Percentiles rank a stretch among this genome's conserved stretches.
Evolutionary conservation across 169 alveolate genomes (phyloP).

Genomic region (Amoebophrya sp.): DNA sequence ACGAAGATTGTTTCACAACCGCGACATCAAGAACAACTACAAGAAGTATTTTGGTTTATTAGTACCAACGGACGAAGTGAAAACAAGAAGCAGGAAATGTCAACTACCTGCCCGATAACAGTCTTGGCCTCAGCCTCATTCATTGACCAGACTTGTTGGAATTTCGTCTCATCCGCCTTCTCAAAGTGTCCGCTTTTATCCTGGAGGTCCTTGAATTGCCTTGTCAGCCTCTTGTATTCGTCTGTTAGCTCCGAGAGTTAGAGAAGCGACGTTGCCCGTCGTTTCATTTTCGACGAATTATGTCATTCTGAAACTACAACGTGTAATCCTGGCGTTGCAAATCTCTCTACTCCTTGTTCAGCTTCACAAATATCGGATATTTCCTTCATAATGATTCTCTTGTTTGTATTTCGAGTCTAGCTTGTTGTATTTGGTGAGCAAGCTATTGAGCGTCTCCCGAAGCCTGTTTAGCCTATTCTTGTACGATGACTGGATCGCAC

Average conservation of each 20-base stretch:
- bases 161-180: slow-evolving; percentile 9
- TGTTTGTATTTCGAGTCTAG: slow-evolving; percentile 36
- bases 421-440: not conserved
- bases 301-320: too few species aligned
- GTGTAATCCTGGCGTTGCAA: too few species aligned
- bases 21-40: too few species aligned
- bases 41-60: too few species aligned
- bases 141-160: slow-evolving; percentile 36
- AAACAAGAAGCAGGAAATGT: not conserved
- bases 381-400: not conserved
- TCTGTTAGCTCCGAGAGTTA: slow-evolving; percentile 36
- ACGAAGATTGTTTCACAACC: too few species aligned
- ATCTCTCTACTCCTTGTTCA: too few species aligned
- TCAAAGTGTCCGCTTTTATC: not conserved
- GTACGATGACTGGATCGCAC: slow-evolving; percentile 44
- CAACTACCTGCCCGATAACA: not conserved
- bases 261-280: too few species aligned
- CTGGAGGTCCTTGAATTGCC: slow-evolving; percentile 31
- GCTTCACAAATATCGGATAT: too few species aligned
- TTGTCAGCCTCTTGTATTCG: slow-evolving; percentile 36
- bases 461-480: slow-evolving; percentile 42
- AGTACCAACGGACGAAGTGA: too few species aligned
- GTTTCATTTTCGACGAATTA: too few species aligned
- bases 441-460: slow-evolving; percentile 40
- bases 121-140: slow-evolving; percentile 31